These are phyloP conservation scores for Mycena haematopus DNA, from an alignment of 768 basidiomycete genomes.

Conservation along the genomic window DNA sequence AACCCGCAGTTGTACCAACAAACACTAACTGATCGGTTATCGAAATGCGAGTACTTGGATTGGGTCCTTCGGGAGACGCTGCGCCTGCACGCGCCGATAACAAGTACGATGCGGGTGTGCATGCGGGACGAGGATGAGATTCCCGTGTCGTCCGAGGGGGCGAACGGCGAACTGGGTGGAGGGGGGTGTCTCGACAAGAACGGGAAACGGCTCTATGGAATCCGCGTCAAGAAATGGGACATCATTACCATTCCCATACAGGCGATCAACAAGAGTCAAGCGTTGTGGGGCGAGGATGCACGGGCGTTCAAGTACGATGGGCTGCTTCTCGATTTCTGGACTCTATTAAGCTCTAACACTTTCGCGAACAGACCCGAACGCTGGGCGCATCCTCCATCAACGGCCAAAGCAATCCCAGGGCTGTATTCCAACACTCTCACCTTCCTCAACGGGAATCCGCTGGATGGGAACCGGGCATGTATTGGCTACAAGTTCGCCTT, in stretches of 20 bases:
- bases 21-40: slow-evolving; percentile 37
- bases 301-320: slow-evolving; percentile 56
- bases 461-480: slow-evolving; percentile 61
- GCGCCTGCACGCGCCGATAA: slow-evolving; percentile 61
- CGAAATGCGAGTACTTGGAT: slow-evolving; percentile 62
- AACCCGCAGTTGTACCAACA: slow-evolving; percentile 22
- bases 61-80: slow-evolving; percentile 65
- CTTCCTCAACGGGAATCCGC: slow-evolving; percentile 59
- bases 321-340: slow-evolving; percentile 27
- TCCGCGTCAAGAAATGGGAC: slow-evolving; percentile 55
- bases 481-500: slow-evolving; percentile 69
- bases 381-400: slow-evolving; percentile 50
- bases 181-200: slow-evolving; percentile 36
- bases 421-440: slow-evolving; percentile 61
- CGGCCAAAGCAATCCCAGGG: slow-evolving; percentile 51
- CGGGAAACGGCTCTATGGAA: slow-evolving; percentile 38
- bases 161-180: slow-evolving; percentile 8
- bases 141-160: slow-evolving; percentile 46
- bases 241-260: slow-evolving; percentile 66
- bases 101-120: slow-evolving; percentile 64
- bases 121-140: slow-evolving; percentile 54
- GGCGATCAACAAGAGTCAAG: slow-evolving; percentile 59
- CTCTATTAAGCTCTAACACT: slow-evolving; percentile 31
- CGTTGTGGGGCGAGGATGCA: slow-evolving; percentile 74
- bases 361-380: slow-evolving; percentile 53